These are phyloP conservation scores for Tricholoma bakamatsutake DNA, from an alignment of 768 basidiomycete species.

Conservation along the genomic window DNA sequence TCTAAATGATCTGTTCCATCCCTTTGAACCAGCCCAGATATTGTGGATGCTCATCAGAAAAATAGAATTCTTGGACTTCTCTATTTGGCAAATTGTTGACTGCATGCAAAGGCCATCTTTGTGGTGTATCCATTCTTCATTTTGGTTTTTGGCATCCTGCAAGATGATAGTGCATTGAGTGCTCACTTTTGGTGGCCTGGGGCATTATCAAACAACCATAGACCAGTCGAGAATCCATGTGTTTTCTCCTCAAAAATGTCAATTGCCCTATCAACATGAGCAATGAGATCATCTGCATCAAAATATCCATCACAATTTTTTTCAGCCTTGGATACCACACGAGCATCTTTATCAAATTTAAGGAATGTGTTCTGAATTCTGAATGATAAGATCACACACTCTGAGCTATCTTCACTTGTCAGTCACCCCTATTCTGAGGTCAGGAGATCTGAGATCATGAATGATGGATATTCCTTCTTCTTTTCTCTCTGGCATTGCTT, in stretches of 20 bases:
- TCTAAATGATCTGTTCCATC: conserved; percentile 23
- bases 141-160: not conserved
- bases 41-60: conserved; percentile 20
- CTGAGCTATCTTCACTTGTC: too few species aligned
- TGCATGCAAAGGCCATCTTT: too few species aligned
- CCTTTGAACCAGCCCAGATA: conserved; percentile 31
- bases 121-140: too few species aligned
- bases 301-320: too few species aligned
- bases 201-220: conserved; percentile 5
- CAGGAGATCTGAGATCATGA: too few species aligned
- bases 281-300: too few species aligned
- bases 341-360: not conserved
- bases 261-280: too few species aligned
- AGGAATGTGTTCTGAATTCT: not conserved
- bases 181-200: conserved; percentile 15
- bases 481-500: too few species aligned
- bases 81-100: conserved; percentile 11
- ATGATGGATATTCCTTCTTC: too few species aligned
- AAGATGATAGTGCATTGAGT: conserved; percentile 21
- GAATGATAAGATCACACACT: too few species aligned
- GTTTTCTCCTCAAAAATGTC: not conserved
- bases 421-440: too few species aligned
- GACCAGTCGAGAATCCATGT: conserved; percentile 7
- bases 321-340: too few species aligned
- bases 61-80: conserved; percentile 27